Evolutionary conservation across 2,329 filamentous ascomycete species (phyloP).

Genomic region (Pseudofabraea citricarpa): DNA sequence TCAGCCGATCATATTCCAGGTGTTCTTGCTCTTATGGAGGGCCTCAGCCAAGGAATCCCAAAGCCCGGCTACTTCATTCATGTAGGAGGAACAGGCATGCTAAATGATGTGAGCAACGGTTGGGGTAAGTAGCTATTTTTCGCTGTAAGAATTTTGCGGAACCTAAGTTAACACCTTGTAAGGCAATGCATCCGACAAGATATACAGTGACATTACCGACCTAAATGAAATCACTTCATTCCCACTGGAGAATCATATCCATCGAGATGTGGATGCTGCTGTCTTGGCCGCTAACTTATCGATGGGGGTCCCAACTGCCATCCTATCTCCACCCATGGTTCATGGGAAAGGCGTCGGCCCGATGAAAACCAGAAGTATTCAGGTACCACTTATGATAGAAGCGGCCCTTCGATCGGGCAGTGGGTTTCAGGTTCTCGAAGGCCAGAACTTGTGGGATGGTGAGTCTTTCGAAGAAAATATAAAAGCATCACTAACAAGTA

Average conservation of each 20-base stretch:
- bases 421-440: constrained; percentile 45
- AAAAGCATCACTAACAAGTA: neutral
- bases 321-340: constrained; percentile 62
- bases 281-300: constrained; percentile 41
- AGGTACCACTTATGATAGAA: constrained; percentile 48
- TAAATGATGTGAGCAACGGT: constrained; percentile 25
- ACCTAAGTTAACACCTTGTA: neutral
- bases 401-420: constrained; percentile 43
- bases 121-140: constrained; percentile 36
- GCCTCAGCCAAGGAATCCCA: constrained; percentile 36
- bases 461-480: neutral
- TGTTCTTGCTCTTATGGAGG: constrained; percentile 41
- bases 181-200: constrained; percentile 32
- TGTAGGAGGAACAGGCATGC: constrained; percentile 43
- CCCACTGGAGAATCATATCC: constrained; percentile 50
- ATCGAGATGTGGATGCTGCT: constrained; percentile 66
- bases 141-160: too few species aligned
- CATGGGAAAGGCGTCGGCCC: constrained; percentile 56
- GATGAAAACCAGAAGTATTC: constrained; percentile 47
- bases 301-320: constrained; percentile 47
- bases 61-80: constrained; percentile 45
- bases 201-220: constrained; percentile 56
- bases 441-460: constrained; percentile 45
- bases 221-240: constrained; percentile 50
- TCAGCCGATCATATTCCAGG: constrained; percentile 16